Base-by-base conservation (phyloP, 352 stramenopile species). In the Pythium monospermum region DNA sequence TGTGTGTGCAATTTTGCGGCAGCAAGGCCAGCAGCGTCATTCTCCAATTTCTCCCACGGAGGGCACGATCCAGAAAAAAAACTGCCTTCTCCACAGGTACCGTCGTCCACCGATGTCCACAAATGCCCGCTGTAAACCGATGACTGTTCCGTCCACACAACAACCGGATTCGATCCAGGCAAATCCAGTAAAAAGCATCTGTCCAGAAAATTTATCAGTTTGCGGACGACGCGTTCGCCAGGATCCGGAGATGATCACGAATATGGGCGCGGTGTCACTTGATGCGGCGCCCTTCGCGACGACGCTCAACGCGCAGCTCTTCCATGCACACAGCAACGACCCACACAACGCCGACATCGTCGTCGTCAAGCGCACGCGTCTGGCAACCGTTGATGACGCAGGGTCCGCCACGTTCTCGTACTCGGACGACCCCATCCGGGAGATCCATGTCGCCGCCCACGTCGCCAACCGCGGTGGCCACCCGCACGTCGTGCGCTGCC, bases 341-440 rank as follows among this genome's bases (percentile, higher is more conserved):
- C 16, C 26, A n/a, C 13, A 19, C 5, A 28, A 28, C 6, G 44
- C 8, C 21, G 23, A 53, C 16, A 33, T 15, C 10, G 38, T 53
- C 4, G 70, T 71, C 18, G 65, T 85, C 64, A 85, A 85, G 49
- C 61, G 73, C 27, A 50, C 67, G 21, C 49, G 39, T 25, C 44
- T 38, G 26, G 36, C 53, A 16, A 36, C 33, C 19, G 18, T 6
- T n/a, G 36, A 46, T 37, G 28, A 16, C 28, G 27, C n/a, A 45
- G 19, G 57, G 59, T 49, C 38, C 55, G 38, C 46, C 66, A 37
- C 57, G 66, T 33, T 64, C 71, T 56, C 68, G 72, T 33, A 66
- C 30, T 13, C 7, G 7, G 50, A 58, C 50, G 40, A 58, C 33
- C 50, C 50, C n/a, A 50, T 58, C 23, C 50, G 50, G 1, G 56